Evolutionary conservation across 768 basidiomycete genomes (phyloP).

Genomic region (Steccherinum ochraceum): DNA sequence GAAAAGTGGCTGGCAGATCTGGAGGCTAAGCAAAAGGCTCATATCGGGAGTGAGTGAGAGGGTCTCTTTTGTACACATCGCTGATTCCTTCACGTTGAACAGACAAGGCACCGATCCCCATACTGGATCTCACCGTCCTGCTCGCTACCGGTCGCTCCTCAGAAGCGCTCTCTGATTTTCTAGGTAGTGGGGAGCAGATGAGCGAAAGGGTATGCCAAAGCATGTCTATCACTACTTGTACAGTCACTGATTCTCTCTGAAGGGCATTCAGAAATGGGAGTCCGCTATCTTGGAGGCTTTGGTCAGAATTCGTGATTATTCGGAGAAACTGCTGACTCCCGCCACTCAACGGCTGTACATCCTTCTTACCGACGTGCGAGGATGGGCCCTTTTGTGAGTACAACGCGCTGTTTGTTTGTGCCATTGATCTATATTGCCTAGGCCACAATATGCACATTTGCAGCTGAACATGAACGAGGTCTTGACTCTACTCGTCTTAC

Average conservation of each 20-base stretch:
- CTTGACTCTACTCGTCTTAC: conserved; percentile 43
- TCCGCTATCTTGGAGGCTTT: conserved; percentile 64
- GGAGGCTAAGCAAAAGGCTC: conserved; percentile 56
- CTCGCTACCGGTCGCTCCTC: conserved; percentile 68
- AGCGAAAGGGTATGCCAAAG: conserved; percentile 83
- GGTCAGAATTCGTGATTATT: conserved; percentile 64
- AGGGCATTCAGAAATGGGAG: conserved; percentile 86
- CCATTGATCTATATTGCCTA: conserved; percentile 25
- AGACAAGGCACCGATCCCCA: conserved; percentile 58
- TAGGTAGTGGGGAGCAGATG: conserved; percentile 74
- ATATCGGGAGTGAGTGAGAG: conserved; percentile 50
- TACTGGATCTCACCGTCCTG: conserved; percentile 66
- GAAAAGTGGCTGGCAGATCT: conserved; percentile 65
- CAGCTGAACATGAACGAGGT: conserved; percentile 46
- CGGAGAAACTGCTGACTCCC: conserved; percentile 63
- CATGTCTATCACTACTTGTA: conserved; percentile 17
- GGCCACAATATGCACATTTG: conserved; percentile 53
- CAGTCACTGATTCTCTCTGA: conserved; percentile 8
- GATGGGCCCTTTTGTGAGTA: conserved; percentile 69
- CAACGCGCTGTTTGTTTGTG: too few relatives aligned
- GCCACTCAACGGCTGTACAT: conserved; percentile 74
- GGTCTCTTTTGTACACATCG: conserved; percentile 7
- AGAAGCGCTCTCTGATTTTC: conserved; percentile 65
- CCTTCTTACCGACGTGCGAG: conserved; percentile 69
- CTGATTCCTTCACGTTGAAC: conserved; percentile 2